These are phyloP conservation scores for Xanthoconium purpureum DNA, from an alignment of 768 basidiomycete genomes.

Conservation along the genomic window DNA sequence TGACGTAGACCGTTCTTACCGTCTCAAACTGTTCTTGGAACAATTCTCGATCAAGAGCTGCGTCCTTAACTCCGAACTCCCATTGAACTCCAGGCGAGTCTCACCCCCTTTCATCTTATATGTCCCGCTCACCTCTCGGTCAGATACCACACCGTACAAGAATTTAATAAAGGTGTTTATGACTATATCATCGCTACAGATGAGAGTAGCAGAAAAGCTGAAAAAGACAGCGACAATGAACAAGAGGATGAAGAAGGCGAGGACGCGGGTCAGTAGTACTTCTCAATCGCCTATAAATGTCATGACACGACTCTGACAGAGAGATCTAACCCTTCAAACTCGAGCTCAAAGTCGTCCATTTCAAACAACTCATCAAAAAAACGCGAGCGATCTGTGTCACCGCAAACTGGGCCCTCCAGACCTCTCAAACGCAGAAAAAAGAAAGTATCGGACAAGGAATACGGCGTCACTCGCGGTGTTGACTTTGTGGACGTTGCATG, in stretches of 20 bases:
- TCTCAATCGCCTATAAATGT: conserved; percentile 19
- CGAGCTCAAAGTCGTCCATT: conserved; percentile 11
- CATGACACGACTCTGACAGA: conserved; percentile 38
- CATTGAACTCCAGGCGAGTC: conserved; percentile 80
- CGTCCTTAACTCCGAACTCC: conserved; percentile 93
- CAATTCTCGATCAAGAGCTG: conserved; percentile 96
- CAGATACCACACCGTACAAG: conserved; percentile 95
- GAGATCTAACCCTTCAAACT: conserved; percentile 34
- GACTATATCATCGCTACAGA: conserved; percentile 99
- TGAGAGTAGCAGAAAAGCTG: conserved; percentile 62
- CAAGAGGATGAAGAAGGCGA: conserved; percentile 35
- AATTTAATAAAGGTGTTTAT: conserved; percentile 97
- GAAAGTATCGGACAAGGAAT: conserved; percentile 65
- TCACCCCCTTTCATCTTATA: not conserved
- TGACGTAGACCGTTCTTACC: conserved; percentile 90
- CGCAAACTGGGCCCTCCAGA: conserved; percentile 37
- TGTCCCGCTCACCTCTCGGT: conserved; percentile 1
- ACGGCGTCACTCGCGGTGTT: conserved; percentile 92
- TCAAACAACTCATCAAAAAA: conserved; percentile 38
- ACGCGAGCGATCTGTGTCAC: conserved; percentile 55
- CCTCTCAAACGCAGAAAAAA: conserved; percentile 51
- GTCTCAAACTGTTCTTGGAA: conserved; percentile 95
- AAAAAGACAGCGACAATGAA: conserved; percentile 50
- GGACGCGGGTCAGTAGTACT: conserved; percentile 31
- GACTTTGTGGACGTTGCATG: conserved; percentile 97